A percentile compares a stretch with the other conserved stretches of the same genome.
Evolutionary conservation across 805 yeast genomes (phyloP).

Genomic region (Candida ascalaphidarum): DNA sequence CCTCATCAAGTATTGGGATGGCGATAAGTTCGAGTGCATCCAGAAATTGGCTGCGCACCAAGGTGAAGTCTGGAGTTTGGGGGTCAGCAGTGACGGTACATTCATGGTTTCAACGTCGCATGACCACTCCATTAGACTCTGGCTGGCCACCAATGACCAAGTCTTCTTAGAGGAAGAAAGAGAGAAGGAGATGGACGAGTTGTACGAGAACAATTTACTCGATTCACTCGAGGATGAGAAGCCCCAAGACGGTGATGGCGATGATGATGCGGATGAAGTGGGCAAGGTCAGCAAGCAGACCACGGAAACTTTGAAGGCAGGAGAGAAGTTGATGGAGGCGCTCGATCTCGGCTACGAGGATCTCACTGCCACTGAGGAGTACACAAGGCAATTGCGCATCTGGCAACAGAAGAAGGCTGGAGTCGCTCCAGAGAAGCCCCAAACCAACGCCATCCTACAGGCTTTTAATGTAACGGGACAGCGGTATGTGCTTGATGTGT

Average conservation of each 20-base stretch:
- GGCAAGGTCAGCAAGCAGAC: slow-evolving; percentile 74
- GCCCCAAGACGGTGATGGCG: slow-evolving; percentile 19
- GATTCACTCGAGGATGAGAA: slow-evolving; percentile 59
- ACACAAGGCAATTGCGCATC: slow-evolving; percentile 30
- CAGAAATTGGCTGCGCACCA: slow-evolving; percentile 81
- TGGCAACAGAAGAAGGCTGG: slow-evolving; percentile 34
- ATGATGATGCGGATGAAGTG: slow-evolving; percentile 43
- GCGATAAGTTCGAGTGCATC: slow-evolving; percentile 89
- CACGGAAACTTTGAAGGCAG: slow-evolving; percentile 85
- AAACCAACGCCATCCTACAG: slow-evolving; percentile 60
- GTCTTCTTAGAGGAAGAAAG: slow-evolving; percentile 96
- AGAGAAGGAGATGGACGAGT: slow-evolving; percentile 90
- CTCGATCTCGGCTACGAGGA: slow-evolving; percentile 75
- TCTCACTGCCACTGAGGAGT: slow-evolving; percentile 46
- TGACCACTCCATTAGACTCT: slow-evolving; percentile 87
- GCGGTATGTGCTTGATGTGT: slow-evolving; percentile 66
- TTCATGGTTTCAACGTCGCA: slow-evolving; percentile 80
- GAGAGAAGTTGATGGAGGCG: slow-evolving; percentile 89
- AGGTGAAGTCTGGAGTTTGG: slow-evolving; percentile 87
- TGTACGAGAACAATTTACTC: slow-evolving; percentile 74
- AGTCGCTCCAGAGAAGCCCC: slow-evolving; percentile 50
- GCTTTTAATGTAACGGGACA: slow-evolving; percentile 70
- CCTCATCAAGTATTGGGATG: slow-evolving; percentile 94
- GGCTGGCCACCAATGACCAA: slow-evolving; percentile 91
- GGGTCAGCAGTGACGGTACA: slow-evolving; percentile 65